phyloP scores from a whole-genome alignment of 371 early-diverging fungal genomes.

The Synchytrium microbalum region DNA sequence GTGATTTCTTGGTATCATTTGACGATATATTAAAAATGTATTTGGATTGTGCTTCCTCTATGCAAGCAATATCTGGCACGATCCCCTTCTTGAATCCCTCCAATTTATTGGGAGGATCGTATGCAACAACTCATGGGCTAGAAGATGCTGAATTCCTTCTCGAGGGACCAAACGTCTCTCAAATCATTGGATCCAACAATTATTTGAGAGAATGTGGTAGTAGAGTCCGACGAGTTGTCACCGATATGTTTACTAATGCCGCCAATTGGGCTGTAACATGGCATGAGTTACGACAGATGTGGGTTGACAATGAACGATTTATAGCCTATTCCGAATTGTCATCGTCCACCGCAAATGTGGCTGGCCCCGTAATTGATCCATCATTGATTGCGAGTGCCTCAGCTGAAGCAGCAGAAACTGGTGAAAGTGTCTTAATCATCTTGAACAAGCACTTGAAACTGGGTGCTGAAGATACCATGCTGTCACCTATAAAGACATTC shows the following conservation, averaged over 20 bases:
- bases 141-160: conserved; percentile 39
- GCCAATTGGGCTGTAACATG: conserved; percentile 33
- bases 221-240: conserved; percentile 41
- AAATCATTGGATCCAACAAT: conserved; percentile 38
- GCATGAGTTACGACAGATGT: conserved; percentile 39
- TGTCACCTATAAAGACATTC: conserved; percentile 35
- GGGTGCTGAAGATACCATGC: conserved; percentile 3
- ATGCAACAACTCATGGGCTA: conserved; percentile 33
- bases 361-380: neutral
- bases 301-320: conserved; percentile 39
- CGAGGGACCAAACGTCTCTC: conserved; percentile 39
- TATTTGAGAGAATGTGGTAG: conserved; percentile 45
- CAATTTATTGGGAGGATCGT: conserved; percentile 35
- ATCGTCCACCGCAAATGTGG: conserved; percentile 10
- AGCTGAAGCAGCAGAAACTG: conserved; percentile 4
- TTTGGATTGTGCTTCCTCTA: conserved; percentile 29
- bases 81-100: conserved; percentile 43
- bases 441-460: neutral
- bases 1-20: conserved; percentile 32
- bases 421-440: neutral
- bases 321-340: conserved; percentile 23
- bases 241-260: conserved; percentile 44
- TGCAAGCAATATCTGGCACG: conserved; percentile 36
- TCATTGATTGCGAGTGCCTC: neutral
- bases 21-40: conserved; percentile 37